phyloP scores from a whole-genome alignment of 2,329 filamentous ascomycete genomes.

The Monosporascus sp. region DNA sequence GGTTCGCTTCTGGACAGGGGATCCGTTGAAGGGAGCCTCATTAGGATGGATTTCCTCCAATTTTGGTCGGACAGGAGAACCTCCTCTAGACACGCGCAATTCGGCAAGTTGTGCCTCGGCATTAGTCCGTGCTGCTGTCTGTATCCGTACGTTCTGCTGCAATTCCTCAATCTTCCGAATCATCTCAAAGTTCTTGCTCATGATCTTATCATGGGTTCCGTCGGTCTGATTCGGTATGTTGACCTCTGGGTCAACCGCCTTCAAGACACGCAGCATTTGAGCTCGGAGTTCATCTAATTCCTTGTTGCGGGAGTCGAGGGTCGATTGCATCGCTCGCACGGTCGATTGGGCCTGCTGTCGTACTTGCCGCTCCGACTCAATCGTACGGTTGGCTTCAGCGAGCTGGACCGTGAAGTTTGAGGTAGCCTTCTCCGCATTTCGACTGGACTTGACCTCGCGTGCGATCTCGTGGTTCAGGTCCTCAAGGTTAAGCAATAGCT shows the following conservation, averaged over 20 bases:
- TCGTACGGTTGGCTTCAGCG: slow-evolving; percentile 80
- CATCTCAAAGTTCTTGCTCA: slow-evolving; percentile 73
- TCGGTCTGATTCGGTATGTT: slow-evolving; percentile 59
- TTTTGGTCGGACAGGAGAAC: slow-evolving; percentile 66
- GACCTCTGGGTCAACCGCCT: slow-evolving; percentile 76
- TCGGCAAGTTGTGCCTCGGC: slow-evolving; percentile 80
- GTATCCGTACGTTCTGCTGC: slow-evolving; percentile 82
- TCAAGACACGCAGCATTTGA: slow-evolving; percentile 77
- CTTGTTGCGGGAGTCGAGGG: slow-evolving; percentile 72
- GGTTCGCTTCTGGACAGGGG: slow-evolving; percentile 63
- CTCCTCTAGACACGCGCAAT: slow-evolving; percentile 67
- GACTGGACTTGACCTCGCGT: slow-evolving; percentile 81
- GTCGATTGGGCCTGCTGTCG: slow-evolving; percentile 81
- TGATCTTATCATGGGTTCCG: slow-evolving; percentile 56
- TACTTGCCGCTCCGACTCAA: slow-evolving; percentile 86
- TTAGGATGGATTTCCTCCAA: slow-evolving; percentile 86
- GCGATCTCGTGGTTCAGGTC: slow-evolving; percentile 90
- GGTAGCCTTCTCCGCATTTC: slow-evolving; percentile 83
- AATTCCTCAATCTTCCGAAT: slow-evolving; percentile 81
- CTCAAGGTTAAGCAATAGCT: slow-evolving; percentile 79
- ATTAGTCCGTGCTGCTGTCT: slow-evolving; percentile 72
- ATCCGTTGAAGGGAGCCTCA: slow-evolving; percentile 67
- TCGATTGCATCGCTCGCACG: slow-evolving; percentile 71
- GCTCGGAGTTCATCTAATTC: slow-evolving; percentile 76
- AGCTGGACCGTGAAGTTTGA: slow-evolving; percentile 77